Evolutionary conservation across 2,329 filamentous ascomycete genomes (phyloP), one percentile per base, ranked within the genome.

Genomic region (Mariannaea sp.): DNA sequence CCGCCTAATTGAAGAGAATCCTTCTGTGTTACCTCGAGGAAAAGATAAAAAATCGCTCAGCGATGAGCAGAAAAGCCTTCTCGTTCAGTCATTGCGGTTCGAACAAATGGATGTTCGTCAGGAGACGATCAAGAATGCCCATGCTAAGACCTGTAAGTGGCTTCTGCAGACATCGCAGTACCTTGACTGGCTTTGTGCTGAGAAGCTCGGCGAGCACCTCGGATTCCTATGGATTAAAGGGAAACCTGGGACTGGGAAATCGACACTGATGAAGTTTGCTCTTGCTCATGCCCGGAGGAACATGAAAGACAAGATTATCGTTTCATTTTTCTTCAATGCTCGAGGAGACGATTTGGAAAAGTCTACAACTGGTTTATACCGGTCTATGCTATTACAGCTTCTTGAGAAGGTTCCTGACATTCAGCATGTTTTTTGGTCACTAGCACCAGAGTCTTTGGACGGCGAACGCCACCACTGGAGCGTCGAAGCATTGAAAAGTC

Each of bases 271-370:
- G 73, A 79, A 78, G 45, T 77, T 72, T n/a, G 20, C 20, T 9
- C 13, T 13, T n/a, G 13, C 20, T 24, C 5, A 5, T 24, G 22
- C 22, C 22, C 8, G 22, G 5, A 24, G 8, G 19, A 19, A 8
- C 10, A 38, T 20, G 35, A 38, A 22, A 17, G 16, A 19, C 10
- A 38, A 38, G 16, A 16, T 68, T 0, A 60, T 75, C 0, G 49
- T 77, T 0, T 77, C 73, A 0, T 81, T 80, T 61, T 82, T 81
- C 64, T 82, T 82, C 68, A 77, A 80, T 30, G 78, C 78, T 0
- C 65, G 77, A 38, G 79, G 79, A 0, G 66, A 68, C 0, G 5
- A 63, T 1, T 60, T 79, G 2, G 77, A 84, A 39, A 79, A 70
- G 47, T 74, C 78, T 0, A 68, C 71, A 0, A 19, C 66, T 0